These are phyloP conservation scores for Mortierella antarctica DNA, from an alignment of 192 early-diverging fungal species.

Conservation along the genomic window DNA sequence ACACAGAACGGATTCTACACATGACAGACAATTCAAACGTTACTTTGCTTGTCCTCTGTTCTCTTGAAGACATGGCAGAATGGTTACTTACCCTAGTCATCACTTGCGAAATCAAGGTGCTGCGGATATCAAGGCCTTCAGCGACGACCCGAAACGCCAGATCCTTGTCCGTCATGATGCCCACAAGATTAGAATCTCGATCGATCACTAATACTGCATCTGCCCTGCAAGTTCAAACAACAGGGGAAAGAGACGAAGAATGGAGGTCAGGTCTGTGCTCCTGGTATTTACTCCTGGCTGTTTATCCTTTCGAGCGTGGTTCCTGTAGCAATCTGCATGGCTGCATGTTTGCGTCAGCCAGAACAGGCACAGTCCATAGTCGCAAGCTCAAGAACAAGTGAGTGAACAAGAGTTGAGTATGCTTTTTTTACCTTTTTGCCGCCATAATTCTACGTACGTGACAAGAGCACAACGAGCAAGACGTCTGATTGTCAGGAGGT, in stretches of 20 bases:
- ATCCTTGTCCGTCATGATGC: conserved; percentile 93
- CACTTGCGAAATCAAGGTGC: conserved; percentile 74
- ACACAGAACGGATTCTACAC: conserved; percentile 80
- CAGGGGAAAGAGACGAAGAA: not conserved
- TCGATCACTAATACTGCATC: conserved; percentile 50
- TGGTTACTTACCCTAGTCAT: conserved; percentile 69
- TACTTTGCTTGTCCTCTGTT: too few relatives aligned
- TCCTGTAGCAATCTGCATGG: not conserved
- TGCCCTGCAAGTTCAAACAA: conserved; percentile 12
- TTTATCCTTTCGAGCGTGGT: not conserved
- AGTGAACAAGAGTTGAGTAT: too few relatives aligned
- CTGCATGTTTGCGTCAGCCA: conserved; percentile 53
- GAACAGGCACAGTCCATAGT: too few relatives aligned
- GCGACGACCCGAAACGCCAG: conserved; percentile 88
- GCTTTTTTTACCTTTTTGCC: conserved; percentile 40
- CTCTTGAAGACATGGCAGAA: not conserved
- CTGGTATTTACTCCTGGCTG: too few relatives aligned
- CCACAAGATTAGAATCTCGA: conserved; percentile 59
- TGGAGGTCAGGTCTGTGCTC: not conserved
- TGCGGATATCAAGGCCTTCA: conserved; percentile 68
- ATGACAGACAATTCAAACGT: too few relatives aligned
- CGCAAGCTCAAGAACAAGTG: too few relatives aligned
- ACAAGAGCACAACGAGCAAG: not conserved
- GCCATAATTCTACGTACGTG: conserved; percentile 37
- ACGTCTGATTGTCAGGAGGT: not conserved